Percentiles rank a stretch among this genome's conserved stretches.
Conservation (phyloP, 2,329 filamentous ascomycete genomes). For the Phialemonium atrogriseum region DNA sequence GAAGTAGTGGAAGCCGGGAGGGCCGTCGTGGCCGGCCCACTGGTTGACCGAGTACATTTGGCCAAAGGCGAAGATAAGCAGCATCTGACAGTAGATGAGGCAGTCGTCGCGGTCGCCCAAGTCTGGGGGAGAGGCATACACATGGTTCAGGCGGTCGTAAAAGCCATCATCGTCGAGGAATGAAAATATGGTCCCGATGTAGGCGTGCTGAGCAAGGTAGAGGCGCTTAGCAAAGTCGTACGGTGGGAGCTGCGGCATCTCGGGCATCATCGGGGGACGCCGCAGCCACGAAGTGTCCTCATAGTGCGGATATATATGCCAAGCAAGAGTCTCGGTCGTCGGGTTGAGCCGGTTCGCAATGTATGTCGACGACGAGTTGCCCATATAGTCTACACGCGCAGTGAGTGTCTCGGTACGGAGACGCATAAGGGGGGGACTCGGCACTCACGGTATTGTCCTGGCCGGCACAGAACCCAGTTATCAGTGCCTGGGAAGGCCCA, state of each 20-base stretch:
- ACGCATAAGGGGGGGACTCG: no score
- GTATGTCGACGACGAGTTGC: conserved; percentile 8
- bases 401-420: no score
- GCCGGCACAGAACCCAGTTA: conserved; percentile 7
- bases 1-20: conserved; percentile 43
- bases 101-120: conserved; percentile 34
- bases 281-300: conserved; percentile 7
- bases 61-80: conserved; percentile 42
- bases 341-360: conserved; percentile 6
- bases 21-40: conserved; percentile 39
- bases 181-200: conserved; percentile 44
- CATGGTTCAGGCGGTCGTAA: conserved; percentile 29
- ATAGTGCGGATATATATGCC: conserved; percentile 6
- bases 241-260: conserved; percentile 26
- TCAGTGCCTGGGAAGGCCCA: conserved; percentile 6
- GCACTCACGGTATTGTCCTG: conserved; percentile 7
- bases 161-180: conserved; percentile 35
- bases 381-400: conserved; percentile 5
- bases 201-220: conserved; percentile 38
- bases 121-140: conserved; percentile 32
- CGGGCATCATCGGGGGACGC: conserved; percentile 6
- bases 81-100: conserved; percentile 36
- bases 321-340: conserved; percentile 6
- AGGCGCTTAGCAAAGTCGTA: conserved; percentile 36
- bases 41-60: conserved; percentile 45